Conservation (phyloP, 176 grass and related monocot species). For the Saccharum spontaneum region DNA sequence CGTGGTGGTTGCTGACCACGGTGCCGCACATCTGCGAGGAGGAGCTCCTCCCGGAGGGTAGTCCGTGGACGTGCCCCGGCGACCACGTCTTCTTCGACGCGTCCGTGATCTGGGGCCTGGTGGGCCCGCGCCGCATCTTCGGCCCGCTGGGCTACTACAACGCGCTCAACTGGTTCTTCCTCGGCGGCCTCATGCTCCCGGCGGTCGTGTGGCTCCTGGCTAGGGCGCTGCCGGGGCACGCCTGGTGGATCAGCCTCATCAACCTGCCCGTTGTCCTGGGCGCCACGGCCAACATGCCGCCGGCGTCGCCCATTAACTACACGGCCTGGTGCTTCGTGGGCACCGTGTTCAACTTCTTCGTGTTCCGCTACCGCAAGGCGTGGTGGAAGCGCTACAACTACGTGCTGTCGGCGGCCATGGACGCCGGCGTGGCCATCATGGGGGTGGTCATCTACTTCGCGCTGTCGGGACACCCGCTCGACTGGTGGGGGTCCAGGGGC, state of each 20-base stretch:
- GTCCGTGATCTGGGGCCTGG: conserved; percentile 91
- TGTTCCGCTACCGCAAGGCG: conserved; percentile 70
- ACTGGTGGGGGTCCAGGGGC: conserved; percentile 65
- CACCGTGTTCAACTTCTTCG: conserved; percentile 83
- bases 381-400: conserved; percentile 98
- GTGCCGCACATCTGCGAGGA: conserved; percentile 79
- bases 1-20: conserved; percentile 81
- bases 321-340: conserved; percentile 69
- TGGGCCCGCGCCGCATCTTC: conserved; percentile 88
- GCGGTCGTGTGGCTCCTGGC: conserved; percentile 62
- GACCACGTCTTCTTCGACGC: conserved; percentile 92
- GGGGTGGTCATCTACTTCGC: conserved; percentile 74
- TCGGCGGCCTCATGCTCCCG: conserved; percentile 57
- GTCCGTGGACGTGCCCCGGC: conserved; percentile 87
- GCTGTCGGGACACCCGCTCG: conserved; percentile 44
- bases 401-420: conserved; percentile 77
- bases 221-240: conserved; percentile 54
- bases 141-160: conserved; percentile 68
- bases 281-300: conserved; percentile 77
- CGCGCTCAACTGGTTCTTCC: conserved; percentile 88
- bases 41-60: conserved; percentile 53
- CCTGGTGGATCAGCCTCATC: conserved; percentile 72
- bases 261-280: conserved; percentile 86
- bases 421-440: conserved; percentile 90
- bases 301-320: conserved; percentile 79